Percentiles rank a stretch among this genome's conserved stretches.
Conservation (phyloP, 805 yeast species). For the Nakazawaea wyomingensis region DNA sequence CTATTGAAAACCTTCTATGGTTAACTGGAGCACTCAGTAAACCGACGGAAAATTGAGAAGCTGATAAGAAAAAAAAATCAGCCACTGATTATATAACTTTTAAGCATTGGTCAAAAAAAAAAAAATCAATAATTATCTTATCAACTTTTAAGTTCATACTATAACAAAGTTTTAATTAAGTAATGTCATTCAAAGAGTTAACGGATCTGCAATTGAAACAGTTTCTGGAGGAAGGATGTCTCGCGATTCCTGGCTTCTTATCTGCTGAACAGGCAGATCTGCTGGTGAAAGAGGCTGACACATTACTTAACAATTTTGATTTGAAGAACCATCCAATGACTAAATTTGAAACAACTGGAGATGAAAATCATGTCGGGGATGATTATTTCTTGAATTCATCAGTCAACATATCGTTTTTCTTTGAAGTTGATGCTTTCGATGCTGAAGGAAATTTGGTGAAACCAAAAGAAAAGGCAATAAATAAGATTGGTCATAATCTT, state of each 20-base stretch:
- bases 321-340: constrained; percentile 60
- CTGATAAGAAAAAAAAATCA: too few relatives aligned
- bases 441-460: constrained; percentile 42
- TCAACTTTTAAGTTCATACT: neutral
- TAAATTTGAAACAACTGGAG: constrained; percentile 53
- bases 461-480: constrained; percentile 54
- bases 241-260: constrained; percentile 55
- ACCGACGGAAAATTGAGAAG: too few relatives aligned
- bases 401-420: constrained; percentile 63
- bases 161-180: neutral
- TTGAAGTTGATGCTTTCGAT: constrained; percentile 68
- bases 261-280: constrained; percentile 31
- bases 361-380: constrained; percentile 63
- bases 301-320: constrained; percentile 45
- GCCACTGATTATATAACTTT: too few relatives aligned
- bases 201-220: constrained; percentile 43
- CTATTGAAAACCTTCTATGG: too few relatives aligned
- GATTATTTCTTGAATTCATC: constrained; percentile 64
- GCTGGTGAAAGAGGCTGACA: constrained; percentile 38
- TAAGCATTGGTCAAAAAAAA: too few relatives aligned
- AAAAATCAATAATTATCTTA: too few relatives aligned
- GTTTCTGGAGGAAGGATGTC: constrained; percentile 54
- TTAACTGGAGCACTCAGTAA: too few relatives aligned
- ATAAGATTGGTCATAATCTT: constrained; percentile 76
- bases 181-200: constrained; percentile 17